Evolutionary conservation across 768 basidiomycete genomes (phyloP).

Genomic region (Rubroboletus pulcherrimus): DNA sequence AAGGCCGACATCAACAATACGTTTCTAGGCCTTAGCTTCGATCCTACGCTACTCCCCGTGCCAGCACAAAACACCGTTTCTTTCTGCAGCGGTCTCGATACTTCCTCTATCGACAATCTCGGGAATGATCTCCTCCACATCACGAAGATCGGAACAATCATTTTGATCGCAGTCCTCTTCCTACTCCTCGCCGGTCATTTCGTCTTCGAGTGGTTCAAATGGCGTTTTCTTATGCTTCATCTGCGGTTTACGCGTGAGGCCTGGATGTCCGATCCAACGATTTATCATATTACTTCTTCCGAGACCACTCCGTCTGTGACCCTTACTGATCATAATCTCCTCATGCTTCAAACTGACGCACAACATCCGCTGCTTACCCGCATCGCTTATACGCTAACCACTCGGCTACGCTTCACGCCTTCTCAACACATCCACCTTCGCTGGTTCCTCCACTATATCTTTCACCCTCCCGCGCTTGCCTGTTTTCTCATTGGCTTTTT

Average conservation of each 20-base stretch:
- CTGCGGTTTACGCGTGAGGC: conserved; percentile 70
- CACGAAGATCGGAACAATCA: conserved; percentile 72
- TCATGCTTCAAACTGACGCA: conserved; percentile 66
- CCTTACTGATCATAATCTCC: conserved; percentile 71
- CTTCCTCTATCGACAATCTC: conserved; percentile 82
- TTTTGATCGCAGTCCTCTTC: conserved; percentile 69
- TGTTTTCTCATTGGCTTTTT: conserved; percentile 93
- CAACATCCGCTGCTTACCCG: conserved; percentile 72
- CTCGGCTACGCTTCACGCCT: conserved; percentile 51
- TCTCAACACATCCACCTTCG: conserved; percentile 64
- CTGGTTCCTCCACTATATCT: conserved; percentile 91
- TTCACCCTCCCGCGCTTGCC: conserved; percentile 85
- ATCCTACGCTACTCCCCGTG: conserved; percentile 70
- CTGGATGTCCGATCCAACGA: conserved; percentile 71
- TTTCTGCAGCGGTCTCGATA: conserved; percentile 79
- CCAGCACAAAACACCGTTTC: conserved; percentile 64
- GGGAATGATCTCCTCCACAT: conserved; percentile 74
- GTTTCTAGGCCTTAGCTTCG: conserved; percentile 67
- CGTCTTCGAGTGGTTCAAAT: conserved; percentile 85
- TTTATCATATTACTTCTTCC: conserved; percentile 37
- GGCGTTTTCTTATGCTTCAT: conserved; percentile 65
- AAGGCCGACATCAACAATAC: conserved; percentile 90
- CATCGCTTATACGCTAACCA: conserved; percentile 52
- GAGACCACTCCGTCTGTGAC: conserved; percentile 46
- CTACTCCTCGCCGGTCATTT: conserved; percentile 72